Base-by-base conservation (phyloP, 495 filamentous ascomycete genomes). In the Daldinia loculata region DNA sequence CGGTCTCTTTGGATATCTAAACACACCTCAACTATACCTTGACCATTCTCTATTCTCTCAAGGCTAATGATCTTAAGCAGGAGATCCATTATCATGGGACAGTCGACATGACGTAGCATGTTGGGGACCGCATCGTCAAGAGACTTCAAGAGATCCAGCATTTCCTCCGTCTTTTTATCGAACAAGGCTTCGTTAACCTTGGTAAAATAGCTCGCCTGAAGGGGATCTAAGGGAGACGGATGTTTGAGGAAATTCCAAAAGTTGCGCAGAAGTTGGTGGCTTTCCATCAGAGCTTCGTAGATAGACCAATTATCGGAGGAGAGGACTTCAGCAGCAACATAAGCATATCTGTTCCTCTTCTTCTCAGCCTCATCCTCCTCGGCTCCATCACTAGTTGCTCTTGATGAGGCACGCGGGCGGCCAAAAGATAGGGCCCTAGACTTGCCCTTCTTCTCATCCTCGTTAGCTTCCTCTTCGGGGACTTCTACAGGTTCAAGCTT, bases 41-140 rank as follows among this genome's bases (percentile, higher is more conserved):
- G 90, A 12, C 94, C 96, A 45, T 90, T 92, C 77, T 98, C 94
- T 50, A 87, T 91, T 78, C 96, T 95, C 76, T 99, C 96, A 73
- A 98, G 84, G 77, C 93, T 98, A 69, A 99, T 97, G 39, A 99
- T 97, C 79, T 98, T 98, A 71, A 99, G 84, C 67, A 99, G 80
- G 17, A 99, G 87, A 78, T 99, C 95, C 95, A 99, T 99, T 22
- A 99, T 90, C 92, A 97, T 96, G 0, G 95, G 95, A 71, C 93
- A 97, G 75, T 99, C 95, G 43, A 99, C 93, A 79, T 99, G 95
- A 74, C 93, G 91, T 56, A 98, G 84, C 80, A 98, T 93, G 63
- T 92, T 89, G 2, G 90, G 84, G 26, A 99, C 85, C 34, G 96
- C 91, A 39, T 89, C 89, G 32, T 95, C 89, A 53, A 97, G 74